Base-by-base conservation (phyloP, 2,329 filamentous ascomycete genomes). In the Helotiales sp. region DNA sequence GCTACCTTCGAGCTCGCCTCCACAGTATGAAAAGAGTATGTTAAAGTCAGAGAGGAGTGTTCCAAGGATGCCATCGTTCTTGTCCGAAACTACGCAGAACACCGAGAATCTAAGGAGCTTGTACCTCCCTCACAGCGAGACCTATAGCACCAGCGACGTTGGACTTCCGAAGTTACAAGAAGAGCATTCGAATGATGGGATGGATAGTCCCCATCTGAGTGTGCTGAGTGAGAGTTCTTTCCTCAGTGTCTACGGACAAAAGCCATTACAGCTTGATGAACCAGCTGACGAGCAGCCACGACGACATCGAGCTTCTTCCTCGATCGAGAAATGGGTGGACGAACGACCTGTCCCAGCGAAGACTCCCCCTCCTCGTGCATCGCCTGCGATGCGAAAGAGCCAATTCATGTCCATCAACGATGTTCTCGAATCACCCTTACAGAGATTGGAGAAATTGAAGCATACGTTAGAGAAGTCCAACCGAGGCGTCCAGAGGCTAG, bases 181-280 rank as follows among this genome's bases (percentile, higher is more conserved):
- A 13, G 72, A 74, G 24, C 68, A 55, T 15, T 59, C 60, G 12
- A 54, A 42, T 29, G 62, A 62, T 52, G 76, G 74, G 42, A 66
- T 82, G 58, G 76, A 75, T 27, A 89, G 85, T 63, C 85, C 86
- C 3, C 81, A 79, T 31, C 72, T 88, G 50, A 88, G 86, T 62
- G 76, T 88, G 12, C 71, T 89, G 60, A 88, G 85, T 63, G 85
- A 88, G 69, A 88, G 85, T 68, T 88, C 85, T 0, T 88, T 89
- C 64, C 64, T 81, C 22, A 88, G 85, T 63, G 75, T 89, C 0
- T 89, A 89, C 55, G 85, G 85, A 2, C 71, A 76, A 24, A 79
- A 77, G 65, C 60, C 7, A 52, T 34, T 63, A 27, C 30, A 51
- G 22, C 42, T 62, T 7, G 62, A 62, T 10, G 52, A 63, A 5